Conservation (phyloP, 2,329 filamentous ascomycete genomes). For the Claviceps sp. region DNA sequence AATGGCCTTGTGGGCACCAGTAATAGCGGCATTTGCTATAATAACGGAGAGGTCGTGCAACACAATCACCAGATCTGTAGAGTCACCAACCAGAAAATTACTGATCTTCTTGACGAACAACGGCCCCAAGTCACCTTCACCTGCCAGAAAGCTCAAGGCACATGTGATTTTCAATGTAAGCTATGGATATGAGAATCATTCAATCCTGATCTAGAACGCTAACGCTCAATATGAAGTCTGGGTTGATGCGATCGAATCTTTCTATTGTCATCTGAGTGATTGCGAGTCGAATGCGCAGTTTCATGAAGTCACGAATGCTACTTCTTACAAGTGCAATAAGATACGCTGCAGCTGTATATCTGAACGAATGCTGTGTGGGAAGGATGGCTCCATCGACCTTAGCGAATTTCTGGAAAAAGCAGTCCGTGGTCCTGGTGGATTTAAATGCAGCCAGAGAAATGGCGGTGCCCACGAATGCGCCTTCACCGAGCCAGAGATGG, state of each 20-base stretch:
- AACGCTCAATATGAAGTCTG: slow-evolving; percentile 47
- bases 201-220: background rate
- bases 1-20: slow-evolving; percentile 74
- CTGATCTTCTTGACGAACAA: slow-evolving; percentile 69
- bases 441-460: slow-evolving; percentile 56
- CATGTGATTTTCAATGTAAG: slow-evolving; percentile 92
- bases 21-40: slow-evolving; percentile 80
- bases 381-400: slow-evolving; percentile 82
- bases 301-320: slow-evolving; percentile 60
- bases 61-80: slow-evolving; percentile 97
- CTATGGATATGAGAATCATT: slow-evolving; percentile 6
- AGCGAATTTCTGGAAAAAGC: slow-evolving; percentile 71
- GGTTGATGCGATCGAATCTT: slow-evolving; percentile 88
- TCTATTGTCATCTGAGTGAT: slow-evolving; percentile 81
- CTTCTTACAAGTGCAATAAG: slow-evolving; percentile 71
- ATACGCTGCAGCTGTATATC: slow-evolving; percentile 80
- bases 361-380: slow-evolving; percentile 86
- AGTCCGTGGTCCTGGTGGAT: slow-evolving; percentile 79
- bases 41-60: slow-evolving; percentile 77
- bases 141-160: slow-evolving; percentile 59
- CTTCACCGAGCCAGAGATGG: slow-evolving; percentile 87
- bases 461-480: slow-evolving; percentile 54
- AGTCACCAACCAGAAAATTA: slow-evolving; percentile 90
- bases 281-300: slow-evolving; percentile 63
- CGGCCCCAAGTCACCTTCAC: slow-evolving; percentile 91